Conservation (phyloP, 2,329 filamentous ascomycete genomes). For the Zymoseptoria brevis region DNA sequence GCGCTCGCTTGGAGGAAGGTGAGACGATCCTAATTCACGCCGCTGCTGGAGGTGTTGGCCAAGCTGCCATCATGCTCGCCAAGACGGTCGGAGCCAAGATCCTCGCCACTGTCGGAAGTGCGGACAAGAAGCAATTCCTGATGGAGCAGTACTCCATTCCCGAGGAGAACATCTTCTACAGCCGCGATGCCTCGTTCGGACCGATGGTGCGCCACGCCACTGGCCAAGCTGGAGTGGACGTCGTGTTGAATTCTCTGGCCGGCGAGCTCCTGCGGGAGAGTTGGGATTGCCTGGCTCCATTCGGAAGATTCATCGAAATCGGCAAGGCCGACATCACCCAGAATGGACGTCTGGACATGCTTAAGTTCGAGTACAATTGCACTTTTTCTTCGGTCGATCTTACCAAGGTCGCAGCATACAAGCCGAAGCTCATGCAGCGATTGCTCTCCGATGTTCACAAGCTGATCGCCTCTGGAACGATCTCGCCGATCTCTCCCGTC, state of each 20-base stretch:
- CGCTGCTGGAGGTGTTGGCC: conserved; percentile 27
- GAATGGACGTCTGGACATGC: conserved; percentile 6
- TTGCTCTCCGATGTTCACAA: conserved; percentile 1
- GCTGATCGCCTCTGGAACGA: neutral
- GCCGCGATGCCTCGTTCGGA: conserved; percentile 24
- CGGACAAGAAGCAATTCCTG: conserved; percentile 23
- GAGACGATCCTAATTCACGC: conserved; percentile 32
- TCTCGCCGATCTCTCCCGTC: neutral
- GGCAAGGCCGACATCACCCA: conserved; percentile 15
- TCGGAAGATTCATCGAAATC: conserved; percentile 25
- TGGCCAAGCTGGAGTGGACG: conserved; percentile 28
- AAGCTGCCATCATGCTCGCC: conserved; percentile 25
- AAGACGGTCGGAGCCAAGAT: conserved; percentile 23
- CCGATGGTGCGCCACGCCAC: conserved; percentile 15
- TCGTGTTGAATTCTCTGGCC: conserved; percentile 26
- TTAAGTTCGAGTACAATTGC: conserved; percentile 2
- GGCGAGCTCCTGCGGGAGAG: conserved; percentile 22
- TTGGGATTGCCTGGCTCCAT: conserved; percentile 23
- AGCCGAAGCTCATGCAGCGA: conserved; percentile 1
- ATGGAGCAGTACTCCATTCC: conserved; percentile 23
- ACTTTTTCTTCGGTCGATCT: conserved; percentile 9
- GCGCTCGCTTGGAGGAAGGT: conserved; percentile 23
- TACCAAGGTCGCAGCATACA: neutral
- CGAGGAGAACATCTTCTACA: conserved; percentile 28
- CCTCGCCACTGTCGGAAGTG: conserved; percentile 25